phyloP scores from a whole-genome alignment of 75 land plant species.

The Isoetes taiwanensis region DNA sequence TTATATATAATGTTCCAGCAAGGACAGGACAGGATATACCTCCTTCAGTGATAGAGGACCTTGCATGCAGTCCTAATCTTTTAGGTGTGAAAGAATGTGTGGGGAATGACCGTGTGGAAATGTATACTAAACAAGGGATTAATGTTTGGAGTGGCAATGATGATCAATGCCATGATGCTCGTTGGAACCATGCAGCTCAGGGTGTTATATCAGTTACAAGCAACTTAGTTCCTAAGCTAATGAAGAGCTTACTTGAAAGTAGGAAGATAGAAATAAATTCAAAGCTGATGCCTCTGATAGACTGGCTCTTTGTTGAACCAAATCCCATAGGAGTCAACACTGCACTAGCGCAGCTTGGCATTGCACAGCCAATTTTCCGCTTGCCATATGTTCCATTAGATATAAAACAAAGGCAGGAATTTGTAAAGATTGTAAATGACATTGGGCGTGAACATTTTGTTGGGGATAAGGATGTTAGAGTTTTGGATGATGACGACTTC shows the following conservation, averaged over 20 bases:
- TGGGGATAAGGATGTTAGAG: conserved; percentile 50
- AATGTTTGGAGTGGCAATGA: conserved; percentile 84
- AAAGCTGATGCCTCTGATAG: conserved; percentile 52
- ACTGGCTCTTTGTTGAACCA: conserved; percentile 75
- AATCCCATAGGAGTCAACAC: conserved; percentile 79
- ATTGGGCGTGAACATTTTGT: conserved; percentile 69
- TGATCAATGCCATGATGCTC: conserved; percentile 76
- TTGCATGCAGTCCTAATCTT: conserved; percentile 38
- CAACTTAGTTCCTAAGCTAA: conserved; percentile 61
- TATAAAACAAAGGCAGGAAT: conserved; percentile 38
- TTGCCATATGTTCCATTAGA: conserved; percentile 60
- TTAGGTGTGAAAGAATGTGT: conserved; percentile 75
- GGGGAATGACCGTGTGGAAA: conserved; percentile 50
- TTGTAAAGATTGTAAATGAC: conserved; percentile 41
- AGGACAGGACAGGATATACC: conserved; percentile 80
- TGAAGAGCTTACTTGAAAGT: conserved; percentile 47
- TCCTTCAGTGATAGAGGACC: conserved; percentile 34
- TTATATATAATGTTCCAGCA: conserved; percentile 72
- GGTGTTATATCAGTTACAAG: conserved; percentile 80
- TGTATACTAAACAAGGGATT: conserved; percentile 37
- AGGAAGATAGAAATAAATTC: conserved; percentile 31
- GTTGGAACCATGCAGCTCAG: conserved; percentile 61
- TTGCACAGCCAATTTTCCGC: conserved; percentile 63
- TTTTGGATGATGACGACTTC: conserved; percentile 62
- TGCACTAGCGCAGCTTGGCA: conserved; percentile 79